Conservation (phyloP, 352 stramenopile genomes). For the Plasmopara muralis region DNA sequence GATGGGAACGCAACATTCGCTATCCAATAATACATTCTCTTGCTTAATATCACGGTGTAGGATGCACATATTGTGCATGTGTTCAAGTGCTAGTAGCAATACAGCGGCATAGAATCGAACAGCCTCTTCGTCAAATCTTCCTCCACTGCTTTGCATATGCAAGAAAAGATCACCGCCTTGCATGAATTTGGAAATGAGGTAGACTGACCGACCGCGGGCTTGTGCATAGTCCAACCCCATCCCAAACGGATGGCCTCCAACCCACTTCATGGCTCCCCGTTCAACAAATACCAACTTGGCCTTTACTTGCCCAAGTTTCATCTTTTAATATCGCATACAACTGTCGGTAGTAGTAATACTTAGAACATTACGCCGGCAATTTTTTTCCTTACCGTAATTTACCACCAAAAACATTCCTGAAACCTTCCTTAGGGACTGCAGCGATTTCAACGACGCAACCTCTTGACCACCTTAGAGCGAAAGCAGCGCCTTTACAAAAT, state of each 20-base stretch:
- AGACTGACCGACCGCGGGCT: constrained; percentile 93
- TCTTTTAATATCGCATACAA: constrained; percentile 86
- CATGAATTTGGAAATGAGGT: constrained; percentile 98
- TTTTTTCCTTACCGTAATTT: constrained; percentile 2
- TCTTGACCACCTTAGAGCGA: too few relatives aligned
- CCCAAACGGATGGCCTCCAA: constrained; percentile 91
- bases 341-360: too few relatives aligned
- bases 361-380: too few relatives aligned
- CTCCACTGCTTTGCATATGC: constrained; percentile 83
- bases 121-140: constrained; percentile 65
- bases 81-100: constrained; percentile 70
- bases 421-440: neutral
- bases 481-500: neutral
- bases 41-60: constrained; percentile 92
- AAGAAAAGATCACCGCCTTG: constrained; percentile 93
- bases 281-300: constrained; percentile 83
- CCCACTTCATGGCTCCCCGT: constrained; percentile 78
- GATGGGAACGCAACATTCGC: too few relatives aligned
- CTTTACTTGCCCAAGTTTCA: constrained; percentile 84
- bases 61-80: constrained; percentile 91
- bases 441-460: neutral
- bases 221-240: constrained; percentile 96
- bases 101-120: constrained; percentile 85
- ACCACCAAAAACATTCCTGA: constrained; percentile 1
- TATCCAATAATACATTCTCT: constrained; percentile 87